phyloP scores from a whole-genome alignment of 441 rosid species.

The Jatropha podagrica region DNA sequence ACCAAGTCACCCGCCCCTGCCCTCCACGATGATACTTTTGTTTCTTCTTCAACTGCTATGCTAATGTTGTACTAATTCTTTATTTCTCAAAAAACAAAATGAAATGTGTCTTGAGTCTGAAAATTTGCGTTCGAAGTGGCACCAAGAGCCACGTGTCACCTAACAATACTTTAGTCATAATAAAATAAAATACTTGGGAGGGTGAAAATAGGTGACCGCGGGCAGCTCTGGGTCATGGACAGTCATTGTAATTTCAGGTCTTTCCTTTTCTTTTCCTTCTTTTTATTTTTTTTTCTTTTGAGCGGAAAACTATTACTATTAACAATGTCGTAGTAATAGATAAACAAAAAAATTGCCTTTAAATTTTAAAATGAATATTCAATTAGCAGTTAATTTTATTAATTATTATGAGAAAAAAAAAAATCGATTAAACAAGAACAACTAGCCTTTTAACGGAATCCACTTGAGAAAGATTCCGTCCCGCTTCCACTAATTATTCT shows the following conservation, averaged over 20 bases:
- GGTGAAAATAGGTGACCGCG: no score
- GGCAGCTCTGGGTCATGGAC: no score
- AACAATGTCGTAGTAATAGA: no score
- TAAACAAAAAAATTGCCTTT: no score
- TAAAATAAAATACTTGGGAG: neutral
- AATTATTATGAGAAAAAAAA: neutral
- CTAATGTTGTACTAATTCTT: neutral
- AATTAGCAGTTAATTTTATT: no score
- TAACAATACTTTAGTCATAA: no score
- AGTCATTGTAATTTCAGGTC: no score
- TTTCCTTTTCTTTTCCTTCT: no score
- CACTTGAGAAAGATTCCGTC: conserved; percentile 32
- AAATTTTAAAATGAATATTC: no score
- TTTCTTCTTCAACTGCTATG: conserved; percentile 2
- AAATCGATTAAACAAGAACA: neutral
- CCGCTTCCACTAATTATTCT: neutral
- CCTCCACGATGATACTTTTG: neutral
- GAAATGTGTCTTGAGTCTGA: neutral
- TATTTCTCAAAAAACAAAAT: neutral
- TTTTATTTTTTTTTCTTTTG: no score
- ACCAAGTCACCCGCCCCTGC: neutral
- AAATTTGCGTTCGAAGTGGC: neutral
- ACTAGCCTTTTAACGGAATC: conserved; percentile 26
- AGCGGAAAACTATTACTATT: no score
- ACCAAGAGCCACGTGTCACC: neutral